Percentiles rank a stretch among this genome's conserved stretches.
Conservation (phyloP, 768 basidiomycete species). For the Dentipellis sp. region DNA sequence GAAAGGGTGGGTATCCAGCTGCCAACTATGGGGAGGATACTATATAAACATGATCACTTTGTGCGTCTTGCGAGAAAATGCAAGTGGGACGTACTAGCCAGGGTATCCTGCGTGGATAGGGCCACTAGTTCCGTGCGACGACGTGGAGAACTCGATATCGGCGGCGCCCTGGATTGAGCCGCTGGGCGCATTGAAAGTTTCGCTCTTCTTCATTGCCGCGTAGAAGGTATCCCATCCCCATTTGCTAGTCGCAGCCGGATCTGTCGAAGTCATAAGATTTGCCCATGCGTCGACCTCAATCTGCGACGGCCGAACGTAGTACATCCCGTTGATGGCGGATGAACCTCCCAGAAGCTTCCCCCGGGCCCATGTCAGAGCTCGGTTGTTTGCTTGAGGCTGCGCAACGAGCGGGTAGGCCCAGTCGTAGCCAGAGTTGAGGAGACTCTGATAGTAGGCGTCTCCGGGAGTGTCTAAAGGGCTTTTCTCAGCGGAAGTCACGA, state of each 20-base stretch:
- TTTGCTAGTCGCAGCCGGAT: slow-evolving; percentile 17
- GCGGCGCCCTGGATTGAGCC: slow-evolving; percentile 28
- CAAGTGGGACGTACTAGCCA: slow-evolving; percentile 33
- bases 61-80: background rate
- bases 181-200: slow-evolving; percentile 47
- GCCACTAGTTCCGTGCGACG: slow-evolving; percentile 43
- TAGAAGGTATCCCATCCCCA: slow-evolving; percentile 43
- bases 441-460: slow-evolving; percentile 41
- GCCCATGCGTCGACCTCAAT: slow-evolving; percentile 41
- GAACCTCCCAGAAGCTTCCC: slow-evolving; percentile 66
- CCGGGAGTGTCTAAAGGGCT: slow-evolving; percentile 34
- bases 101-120: slow-evolving; percentile 41
- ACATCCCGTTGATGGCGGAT: slow-evolving; percentile 63
- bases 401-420: slow-evolving; percentile 44
- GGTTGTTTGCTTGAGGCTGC: slow-evolving; percentile 35
- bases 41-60: slow-evolving; percentile 10
- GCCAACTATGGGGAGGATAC: slow-evolving; percentile 9
- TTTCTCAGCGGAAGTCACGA: background rate
- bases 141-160: slow-evolving; percentile 34
- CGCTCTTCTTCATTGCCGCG: slow-evolving; percentile 37
- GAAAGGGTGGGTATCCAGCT: slow-evolving; percentile 43
- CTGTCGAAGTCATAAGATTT: slow-evolving; percentile 28
- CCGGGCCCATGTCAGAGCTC: slow-evolving; percentile 44
- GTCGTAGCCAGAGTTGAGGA: slow-evolving; percentile 40
- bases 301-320: slow-evolving; percentile 44